phyloP scores from a whole-genome alignment of 192 early-diverging fungal species.

The Podochytrium sp. region DNA sequence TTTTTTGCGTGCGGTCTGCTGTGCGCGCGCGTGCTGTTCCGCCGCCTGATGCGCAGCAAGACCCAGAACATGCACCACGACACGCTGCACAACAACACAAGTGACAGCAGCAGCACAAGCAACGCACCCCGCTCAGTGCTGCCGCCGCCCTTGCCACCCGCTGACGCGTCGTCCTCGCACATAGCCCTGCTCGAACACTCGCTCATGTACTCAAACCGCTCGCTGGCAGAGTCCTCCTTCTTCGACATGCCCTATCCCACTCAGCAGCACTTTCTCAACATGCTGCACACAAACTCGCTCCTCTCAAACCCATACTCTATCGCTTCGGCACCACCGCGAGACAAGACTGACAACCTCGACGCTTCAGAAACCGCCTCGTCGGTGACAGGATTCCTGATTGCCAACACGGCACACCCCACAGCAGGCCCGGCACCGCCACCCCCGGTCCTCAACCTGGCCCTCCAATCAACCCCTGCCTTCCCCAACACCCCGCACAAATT shows the following conservation, averaged over 20 bases:
- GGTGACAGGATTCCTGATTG: background rate
- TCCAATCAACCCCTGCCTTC: background rate
- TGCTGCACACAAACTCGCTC: background rate
- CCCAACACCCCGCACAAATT: background rate
- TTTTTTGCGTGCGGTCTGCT: background rate
- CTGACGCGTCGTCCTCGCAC: background rate
- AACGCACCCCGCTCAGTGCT: background rate
- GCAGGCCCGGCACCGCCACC: no score
- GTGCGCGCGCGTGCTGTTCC: slow-evolving; percentile 2
- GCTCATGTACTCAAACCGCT: background rate
- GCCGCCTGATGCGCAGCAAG: background rate
- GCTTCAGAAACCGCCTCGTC: background rate
- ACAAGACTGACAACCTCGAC: background rate
- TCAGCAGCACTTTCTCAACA: no score
- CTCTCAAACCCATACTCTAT: background rate
- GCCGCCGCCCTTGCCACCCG: background rate
- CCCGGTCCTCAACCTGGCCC: background rate
- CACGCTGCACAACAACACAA: background rate
- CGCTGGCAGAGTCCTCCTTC: background rate
- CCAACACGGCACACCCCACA: background rate
- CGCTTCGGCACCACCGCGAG: background rate
- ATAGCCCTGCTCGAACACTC: background rate
- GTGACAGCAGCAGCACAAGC: background rate
- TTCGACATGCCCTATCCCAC: background rate
- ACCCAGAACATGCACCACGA: background rate